Evolutionary conservation across 1,284 basidiomycete genomes (phyloP).

Genomic region (Fomes fomentarius): DNA sequence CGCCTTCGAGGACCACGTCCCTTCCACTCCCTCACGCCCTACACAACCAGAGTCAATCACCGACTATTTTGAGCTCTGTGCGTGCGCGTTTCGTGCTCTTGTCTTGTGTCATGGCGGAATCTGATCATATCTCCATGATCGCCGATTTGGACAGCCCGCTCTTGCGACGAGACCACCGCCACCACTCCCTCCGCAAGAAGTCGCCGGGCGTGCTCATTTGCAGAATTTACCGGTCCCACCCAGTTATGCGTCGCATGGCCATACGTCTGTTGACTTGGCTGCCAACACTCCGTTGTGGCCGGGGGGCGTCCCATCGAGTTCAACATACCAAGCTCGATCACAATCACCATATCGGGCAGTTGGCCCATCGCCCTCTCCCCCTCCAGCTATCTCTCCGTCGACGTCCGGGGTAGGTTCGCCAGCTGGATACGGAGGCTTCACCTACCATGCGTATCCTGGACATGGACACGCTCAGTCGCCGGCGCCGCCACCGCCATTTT

Average conservation of each 20-base stretch:
- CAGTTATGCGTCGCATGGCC: conserved; percentile 27
- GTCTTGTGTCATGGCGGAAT: conserved; percentile 2
- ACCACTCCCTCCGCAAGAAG: conserved; percentile 38
- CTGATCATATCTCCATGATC: conserved; percentile 17
- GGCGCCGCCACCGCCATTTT: conserved; percentile 29
- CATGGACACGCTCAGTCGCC: conserved; percentile 18
- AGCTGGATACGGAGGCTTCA: conserved; percentile 5
- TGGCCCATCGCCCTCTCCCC: conserved; percentile 12
- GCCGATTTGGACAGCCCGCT: conserved; percentile 31
- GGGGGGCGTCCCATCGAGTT: conserved; percentile 15
- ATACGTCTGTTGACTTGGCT: conserved; percentile 14
- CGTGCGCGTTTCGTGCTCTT: conserved; percentile 19
- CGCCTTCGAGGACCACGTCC: conserved; percentile 27
- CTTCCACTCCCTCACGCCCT: conserved; percentile 16
- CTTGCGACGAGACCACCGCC: conserved; percentile 43
- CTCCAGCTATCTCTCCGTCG: conserved; percentile 14
- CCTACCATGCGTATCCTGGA: conserved; percentile 9
- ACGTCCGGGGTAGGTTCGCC: neutral
- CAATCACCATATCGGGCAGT: conserved; percentile 14
- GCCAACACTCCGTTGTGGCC: conserved; percentile 16
- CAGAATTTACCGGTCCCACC: conserved; percentile 28
- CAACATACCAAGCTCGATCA: conserved; percentile 20
- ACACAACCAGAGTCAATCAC: conserved; percentile 11
- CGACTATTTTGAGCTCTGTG: conserved; percentile 17
- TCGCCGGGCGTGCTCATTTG: conserved; percentile 21